phyloP scores from a whole-genome alignment of 805 yeast species.

The Metschnikowia sp. region DNA sequence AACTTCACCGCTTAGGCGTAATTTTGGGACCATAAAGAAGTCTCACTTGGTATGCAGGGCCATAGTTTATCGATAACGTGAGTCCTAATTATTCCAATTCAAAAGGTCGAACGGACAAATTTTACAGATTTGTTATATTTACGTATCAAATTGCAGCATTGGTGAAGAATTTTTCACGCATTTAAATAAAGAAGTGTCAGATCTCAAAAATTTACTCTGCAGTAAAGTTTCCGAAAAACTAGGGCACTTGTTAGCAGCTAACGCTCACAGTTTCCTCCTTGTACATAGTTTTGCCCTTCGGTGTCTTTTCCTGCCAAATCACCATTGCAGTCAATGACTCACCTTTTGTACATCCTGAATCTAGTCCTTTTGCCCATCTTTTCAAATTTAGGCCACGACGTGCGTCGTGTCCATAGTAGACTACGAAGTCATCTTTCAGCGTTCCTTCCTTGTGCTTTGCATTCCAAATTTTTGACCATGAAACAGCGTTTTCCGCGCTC shows the following conservation, averaged over 20 bases:
- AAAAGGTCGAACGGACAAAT: no score
- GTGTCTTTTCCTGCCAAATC: slow-evolving; percentile 26
- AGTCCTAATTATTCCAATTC: no score
- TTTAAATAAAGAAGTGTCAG: no score
- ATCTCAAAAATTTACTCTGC: no score
- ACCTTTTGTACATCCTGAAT: slow-evolving; percentile 79
- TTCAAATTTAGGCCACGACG: slow-evolving; percentile 64
- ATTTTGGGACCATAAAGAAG: neutral
- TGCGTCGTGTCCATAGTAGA: slow-evolving; percentile 90
- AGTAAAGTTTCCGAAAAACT: neutral
- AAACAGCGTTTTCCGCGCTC: slow-evolving; percentile 31
- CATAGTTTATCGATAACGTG: no score
- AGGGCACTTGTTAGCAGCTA: slow-evolving; percentile 4
- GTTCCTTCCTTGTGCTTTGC: slow-evolving; percentile 34
- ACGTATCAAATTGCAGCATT: no score
- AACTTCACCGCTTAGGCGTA: neutral
- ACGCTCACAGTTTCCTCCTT: slow-evolving; percentile 14
- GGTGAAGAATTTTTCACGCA: no score
- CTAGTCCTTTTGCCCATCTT: slow-evolving; percentile 74
- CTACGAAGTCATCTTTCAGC: slow-evolving; percentile 37
- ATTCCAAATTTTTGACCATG: slow-evolving; percentile 61
- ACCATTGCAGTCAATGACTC: slow-evolving; percentile 63
- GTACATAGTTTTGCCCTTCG: slow-evolving; percentile 5
- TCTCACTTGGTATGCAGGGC: no score
- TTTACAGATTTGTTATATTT: no score